Evolutionary conservation across 768 basidiomycete genomes (phyloP).

Genomic region (Russula brevipes): DNA sequence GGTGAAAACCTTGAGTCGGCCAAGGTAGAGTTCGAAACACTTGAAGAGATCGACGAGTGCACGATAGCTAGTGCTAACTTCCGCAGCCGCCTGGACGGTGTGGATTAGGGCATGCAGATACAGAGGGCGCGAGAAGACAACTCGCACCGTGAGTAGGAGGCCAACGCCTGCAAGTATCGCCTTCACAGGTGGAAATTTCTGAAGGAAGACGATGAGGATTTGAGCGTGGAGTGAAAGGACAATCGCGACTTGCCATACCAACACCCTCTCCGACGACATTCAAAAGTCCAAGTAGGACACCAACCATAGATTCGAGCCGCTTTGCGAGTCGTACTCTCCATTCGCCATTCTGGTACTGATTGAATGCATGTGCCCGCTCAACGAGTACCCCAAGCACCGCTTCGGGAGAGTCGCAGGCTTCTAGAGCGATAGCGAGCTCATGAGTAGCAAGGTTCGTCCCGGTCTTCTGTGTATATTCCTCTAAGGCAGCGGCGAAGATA

Average conservation of each 20-base stretch:
- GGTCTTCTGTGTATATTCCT: neutral
- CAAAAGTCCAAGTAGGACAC: neutral
- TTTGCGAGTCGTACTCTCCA: neutral
- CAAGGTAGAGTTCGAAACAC: conserved; percentile 2
- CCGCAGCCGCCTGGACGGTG: neutral
- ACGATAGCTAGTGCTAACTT: neutral
- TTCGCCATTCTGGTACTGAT: neutral
- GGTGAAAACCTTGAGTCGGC: neutral
- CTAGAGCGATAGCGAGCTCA: neutral
- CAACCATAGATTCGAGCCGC: neutral
- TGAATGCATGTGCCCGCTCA: neutral
- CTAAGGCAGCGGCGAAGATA: neutral
- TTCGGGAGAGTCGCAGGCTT: neutral
- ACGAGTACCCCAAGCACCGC: neutral
- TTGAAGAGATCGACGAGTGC: neutral
- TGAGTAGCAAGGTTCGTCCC: neutral
- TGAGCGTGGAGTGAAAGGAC: neutral
- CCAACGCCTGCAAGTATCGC: conserved; percentile 1
- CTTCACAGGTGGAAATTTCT: neutral
- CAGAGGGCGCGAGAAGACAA: too few relatives aligned
- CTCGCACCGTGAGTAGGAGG: neutral
- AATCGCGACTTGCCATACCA: neutral
- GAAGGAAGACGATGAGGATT: neutral
- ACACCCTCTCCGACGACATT: neutral
- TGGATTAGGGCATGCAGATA: too few relatives aligned